Evolutionary conservation across 768 basidiomycete genomes (phyloP).

Genomic region (Naganishia onofrii): DNA sequence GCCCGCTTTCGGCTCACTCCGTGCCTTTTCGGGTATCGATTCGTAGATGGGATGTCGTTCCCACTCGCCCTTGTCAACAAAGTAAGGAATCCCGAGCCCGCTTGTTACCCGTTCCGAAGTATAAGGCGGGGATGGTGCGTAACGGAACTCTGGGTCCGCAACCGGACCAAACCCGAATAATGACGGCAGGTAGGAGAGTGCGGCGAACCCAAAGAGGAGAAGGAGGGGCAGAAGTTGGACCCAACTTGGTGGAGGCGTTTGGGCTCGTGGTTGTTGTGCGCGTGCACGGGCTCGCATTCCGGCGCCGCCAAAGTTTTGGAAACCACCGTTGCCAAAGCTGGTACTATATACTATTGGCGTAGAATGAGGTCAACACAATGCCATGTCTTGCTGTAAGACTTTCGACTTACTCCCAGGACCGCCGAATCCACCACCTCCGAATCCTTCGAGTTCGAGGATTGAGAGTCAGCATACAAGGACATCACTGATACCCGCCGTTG

Average conservation of each 20-base stretch:
- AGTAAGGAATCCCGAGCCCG: slow-evolving; percentile 72
- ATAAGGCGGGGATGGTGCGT: slow-evolving; percentile 62
- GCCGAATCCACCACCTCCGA: slow-evolving; percentile 57
- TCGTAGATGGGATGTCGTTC: slow-evolving; percentile 69
- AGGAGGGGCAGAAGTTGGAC: slow-evolving; percentile 80
- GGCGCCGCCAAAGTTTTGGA: slow-evolving; percentile 55
- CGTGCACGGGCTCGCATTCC: slow-evolving; percentile 51
- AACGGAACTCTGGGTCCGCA: slow-evolving; percentile 79
- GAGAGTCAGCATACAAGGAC: neutral
- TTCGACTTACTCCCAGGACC: slow-evolving; percentile 50
- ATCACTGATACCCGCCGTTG: slow-evolving; percentile 20
- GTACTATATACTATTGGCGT: slow-evolving; percentile 40
- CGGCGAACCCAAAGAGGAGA: slow-evolving; percentile 76
- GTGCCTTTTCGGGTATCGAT: slow-evolving; percentile 45
- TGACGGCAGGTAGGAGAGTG: slow-evolving; percentile 74
- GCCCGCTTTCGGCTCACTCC: slow-evolving; percentile 41
- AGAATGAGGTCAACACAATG: slow-evolving; percentile 49
- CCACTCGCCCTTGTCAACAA: slow-evolving; percentile 76
- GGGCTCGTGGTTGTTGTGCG: slow-evolving; percentile 52
- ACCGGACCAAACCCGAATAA: slow-evolving; percentile 66
- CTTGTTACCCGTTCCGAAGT: slow-evolving; percentile 70
- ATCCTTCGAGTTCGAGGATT: slow-evolving; percentile 12
- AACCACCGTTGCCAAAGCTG: slow-evolving; percentile 53
- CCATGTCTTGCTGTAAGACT: slow-evolving; percentile 23
- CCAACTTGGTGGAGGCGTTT: slow-evolving; percentile 49